Conservation (phyloP, 2,329 filamentous ascomycete genomes). For the Neonectria hederae region DNA sequence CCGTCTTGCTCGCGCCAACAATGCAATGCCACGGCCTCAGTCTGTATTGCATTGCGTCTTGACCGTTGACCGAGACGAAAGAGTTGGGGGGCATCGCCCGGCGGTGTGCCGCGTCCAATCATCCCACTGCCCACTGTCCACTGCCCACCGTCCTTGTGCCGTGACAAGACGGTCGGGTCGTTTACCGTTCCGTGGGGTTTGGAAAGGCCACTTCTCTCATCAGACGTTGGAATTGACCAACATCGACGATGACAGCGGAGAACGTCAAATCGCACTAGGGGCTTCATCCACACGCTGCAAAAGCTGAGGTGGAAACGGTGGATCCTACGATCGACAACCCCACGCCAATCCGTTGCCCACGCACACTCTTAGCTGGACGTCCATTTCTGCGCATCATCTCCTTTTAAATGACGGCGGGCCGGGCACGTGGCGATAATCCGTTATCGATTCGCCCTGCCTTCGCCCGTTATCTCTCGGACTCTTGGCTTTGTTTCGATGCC, state of each 20-base stretch:
- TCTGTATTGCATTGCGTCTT: slow-evolving; percentile 15
- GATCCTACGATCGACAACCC: slow-evolving; percentile 28
- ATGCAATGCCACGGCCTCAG: slow-evolving; percentile 9
- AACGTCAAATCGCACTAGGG: slow-evolving; percentile 12
- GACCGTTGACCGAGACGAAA: slow-evolving; percentile 31
- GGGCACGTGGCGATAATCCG: slow-evolving; percentile 21
- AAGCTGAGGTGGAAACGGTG: slow-evolving; percentile 26
- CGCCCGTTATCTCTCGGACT: too few species aligned
- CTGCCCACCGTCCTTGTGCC: slow-evolving; percentile 8
- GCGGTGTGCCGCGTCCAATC: slow-evolving; percentile 37
- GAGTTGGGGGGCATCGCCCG: background rate
- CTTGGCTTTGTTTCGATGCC: background rate
- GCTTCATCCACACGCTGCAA: slow-evolving; percentile 8
- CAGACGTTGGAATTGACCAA: slow-evolving; percentile 2
- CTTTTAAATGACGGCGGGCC: slow-evolving; percentile 19
- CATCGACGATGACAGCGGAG: background rate
- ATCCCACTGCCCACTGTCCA: slow-evolving; percentile 36
- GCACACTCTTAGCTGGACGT: slow-evolving; percentile 23
- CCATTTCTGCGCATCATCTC: slow-evolving; percentile 5
- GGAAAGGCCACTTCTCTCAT: slow-evolving; percentile 1
- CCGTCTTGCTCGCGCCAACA: slow-evolving; percentile 3
- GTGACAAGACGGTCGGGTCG: background rate
- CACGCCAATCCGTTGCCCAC: slow-evolving; percentile 7
- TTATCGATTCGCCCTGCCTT: slow-evolving; percentile 10
- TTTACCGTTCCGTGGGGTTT: background rate